A percentile compares a stretch with the other conserved stretches of the same genome.
These are phyloP conservation scores for Aspergillus avenaceus DNA, from an alignment of 495 filamentous ascomycete species.

Conservation along the genomic window DNA sequence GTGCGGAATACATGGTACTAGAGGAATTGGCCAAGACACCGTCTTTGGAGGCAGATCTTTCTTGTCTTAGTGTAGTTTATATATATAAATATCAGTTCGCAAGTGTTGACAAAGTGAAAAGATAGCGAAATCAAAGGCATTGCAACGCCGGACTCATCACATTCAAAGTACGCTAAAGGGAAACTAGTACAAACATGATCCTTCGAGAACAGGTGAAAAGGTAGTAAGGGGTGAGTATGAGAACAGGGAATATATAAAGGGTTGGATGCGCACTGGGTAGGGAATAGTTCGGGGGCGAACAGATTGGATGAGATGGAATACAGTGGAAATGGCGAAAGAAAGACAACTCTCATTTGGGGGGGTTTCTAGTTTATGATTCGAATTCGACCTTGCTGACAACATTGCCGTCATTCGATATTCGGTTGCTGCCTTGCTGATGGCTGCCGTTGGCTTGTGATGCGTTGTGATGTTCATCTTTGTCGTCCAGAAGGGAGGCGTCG, in stretches of 20 bases:
- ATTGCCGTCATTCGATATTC: conserved; percentile 15
- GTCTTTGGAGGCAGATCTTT: no score
- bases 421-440: not conserved
- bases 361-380: conserved; percentile 32
- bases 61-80: no score
- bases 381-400: conserved; percentile 41
- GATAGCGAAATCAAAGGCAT: not conserved
- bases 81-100: no score
- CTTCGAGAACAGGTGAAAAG: no score
- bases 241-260: not conserved
- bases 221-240: no score
- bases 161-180: not conserved
- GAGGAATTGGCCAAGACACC: no score
- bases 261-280: not conserved
- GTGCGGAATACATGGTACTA: no score
- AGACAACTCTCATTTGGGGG: no score
- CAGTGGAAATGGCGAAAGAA: not conserved
- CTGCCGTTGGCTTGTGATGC: not conserved
- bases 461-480: conserved; percentile 11
- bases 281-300: not conserved
- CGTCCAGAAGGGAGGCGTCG: conserved; percentile 27
- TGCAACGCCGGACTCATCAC: not conserved
- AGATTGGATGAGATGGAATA: not conserved
- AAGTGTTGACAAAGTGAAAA: no score
- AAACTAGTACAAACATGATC: not conserved